Evolutionary conservation across 169 alveolate genomes (phyloP).

Genomic region (Plasmodium coatneyi): DNA sequence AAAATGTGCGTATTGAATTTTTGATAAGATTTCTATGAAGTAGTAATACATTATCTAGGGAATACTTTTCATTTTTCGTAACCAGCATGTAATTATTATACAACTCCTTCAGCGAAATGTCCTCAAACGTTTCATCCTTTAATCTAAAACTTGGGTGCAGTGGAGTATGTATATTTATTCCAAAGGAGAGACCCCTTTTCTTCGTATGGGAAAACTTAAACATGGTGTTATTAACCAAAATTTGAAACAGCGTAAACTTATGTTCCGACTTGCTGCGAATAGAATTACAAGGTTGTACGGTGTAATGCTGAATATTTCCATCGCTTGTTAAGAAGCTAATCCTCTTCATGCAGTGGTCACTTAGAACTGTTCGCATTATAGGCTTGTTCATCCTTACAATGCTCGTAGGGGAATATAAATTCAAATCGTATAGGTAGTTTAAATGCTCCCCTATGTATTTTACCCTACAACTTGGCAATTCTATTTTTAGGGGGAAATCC

Average conservation of each 20-base stretch:
- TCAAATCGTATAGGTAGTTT: conserved; percentile 26
- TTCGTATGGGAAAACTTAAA: conserved; percentile 44
- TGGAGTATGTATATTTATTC: conserved; percentile 23
- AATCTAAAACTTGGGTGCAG: conserved; percentile 61
- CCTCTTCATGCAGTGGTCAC: conserved; percentile 18
- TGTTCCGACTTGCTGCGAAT: conserved; percentile 41
- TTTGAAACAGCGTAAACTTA: conserved; percentile 64
- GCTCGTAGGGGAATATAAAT: conserved; percentile 10
- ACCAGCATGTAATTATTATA: conserved; percentile 27
- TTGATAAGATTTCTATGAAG: conserved; percentile 25
- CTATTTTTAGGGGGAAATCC: conserved; percentile 22
- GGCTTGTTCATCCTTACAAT: conserved; percentile 29
- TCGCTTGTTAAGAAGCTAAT: conserved; percentile 56
- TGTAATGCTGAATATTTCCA: conserved; percentile 62
- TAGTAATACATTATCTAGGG: conserved; percentile 46
- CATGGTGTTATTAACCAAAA: conserved; percentile 64
- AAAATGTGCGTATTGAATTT: conserved; percentile 18
- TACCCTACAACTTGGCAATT: conserved; percentile 51
- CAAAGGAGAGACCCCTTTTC: conserved; percentile 47
- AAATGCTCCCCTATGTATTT: conserved; percentile 51
- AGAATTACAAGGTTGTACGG: conserved; percentile 40
- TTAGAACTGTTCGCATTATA: not conserved
- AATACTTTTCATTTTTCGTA: conserved; percentile 21
- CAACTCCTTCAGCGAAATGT: conserved; percentile 38
- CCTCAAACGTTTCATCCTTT: conserved; percentile 27